Evolutionary conservation across 257 asterid species (phyloP).

Genomic region (Striga asiatica): DNA sequence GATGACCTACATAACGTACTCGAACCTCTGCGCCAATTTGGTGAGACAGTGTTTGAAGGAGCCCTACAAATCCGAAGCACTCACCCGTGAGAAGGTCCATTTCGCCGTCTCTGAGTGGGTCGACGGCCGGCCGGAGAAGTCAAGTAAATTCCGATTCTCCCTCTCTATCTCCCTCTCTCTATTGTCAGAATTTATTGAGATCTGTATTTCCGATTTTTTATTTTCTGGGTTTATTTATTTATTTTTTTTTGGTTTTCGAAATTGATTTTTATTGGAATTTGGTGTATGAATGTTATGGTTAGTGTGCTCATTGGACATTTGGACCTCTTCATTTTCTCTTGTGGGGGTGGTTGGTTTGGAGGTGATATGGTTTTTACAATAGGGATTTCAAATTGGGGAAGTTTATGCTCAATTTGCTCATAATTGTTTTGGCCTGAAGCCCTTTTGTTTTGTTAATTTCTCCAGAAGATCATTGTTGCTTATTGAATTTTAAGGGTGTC

Average conservation of each 20-base stretch:
- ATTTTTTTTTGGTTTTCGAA: not conserved
- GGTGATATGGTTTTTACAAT: not conserved
- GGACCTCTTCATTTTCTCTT: too few relatives aligned
- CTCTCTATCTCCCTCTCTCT: not conserved
- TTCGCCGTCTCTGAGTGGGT: conserved; percentile 62
- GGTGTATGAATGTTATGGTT: too few relatives aligned
- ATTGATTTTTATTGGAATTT: conserved; percentile 10
- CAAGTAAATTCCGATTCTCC: conserved; percentile 28
- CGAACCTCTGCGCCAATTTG: conserved; percentile 72
- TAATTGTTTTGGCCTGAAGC: not conserved
- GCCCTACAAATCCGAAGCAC: conserved; percentile 60
- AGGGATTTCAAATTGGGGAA: not conserved
- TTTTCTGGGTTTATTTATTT: not conserved
- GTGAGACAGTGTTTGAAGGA: conserved; percentile 89
- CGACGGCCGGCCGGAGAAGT: conserved; percentile 69
- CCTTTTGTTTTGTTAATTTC: not conserved
- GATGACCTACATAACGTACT: conserved; percentile 82
- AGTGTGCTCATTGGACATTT: too few relatives aligned
- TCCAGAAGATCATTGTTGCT: not conserved
- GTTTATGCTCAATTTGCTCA: not conserved
- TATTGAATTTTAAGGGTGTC: not conserved
- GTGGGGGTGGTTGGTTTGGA: conserved; percentile 1
- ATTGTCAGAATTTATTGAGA: not conserved
- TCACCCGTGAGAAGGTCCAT: conserved; percentile 85
- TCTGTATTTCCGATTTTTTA: conserved; percentile 6